Evolutionary conservation across 192 early-diverging fungal species (phyloP).

Genomic region (Backusella westeae): DNA sequence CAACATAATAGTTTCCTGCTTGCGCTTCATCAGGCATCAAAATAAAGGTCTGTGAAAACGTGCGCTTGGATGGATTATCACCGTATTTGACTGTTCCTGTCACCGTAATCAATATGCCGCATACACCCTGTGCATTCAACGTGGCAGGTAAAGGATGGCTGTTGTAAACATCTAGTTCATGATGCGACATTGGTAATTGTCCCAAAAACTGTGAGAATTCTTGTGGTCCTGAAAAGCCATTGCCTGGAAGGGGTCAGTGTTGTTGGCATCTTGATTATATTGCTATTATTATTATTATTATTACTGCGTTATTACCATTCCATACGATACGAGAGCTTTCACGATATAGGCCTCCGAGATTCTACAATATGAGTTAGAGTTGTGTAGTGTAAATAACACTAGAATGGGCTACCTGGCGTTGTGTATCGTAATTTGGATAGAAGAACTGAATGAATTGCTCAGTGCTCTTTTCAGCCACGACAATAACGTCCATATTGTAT

Average conservation of each 20-base stretch:
- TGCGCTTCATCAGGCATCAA: constrained; percentile 43
- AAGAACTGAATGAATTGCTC: constrained; percentile 49
- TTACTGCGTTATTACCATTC: constrained; percentile 41
- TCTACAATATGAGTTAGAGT: constrained; percentile 9
- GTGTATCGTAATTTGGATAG: constrained; percentile 43
- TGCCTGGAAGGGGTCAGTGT: constrained; percentile 31
- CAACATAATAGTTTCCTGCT: constrained; percentile 47
- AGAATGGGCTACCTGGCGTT: constrained; percentile 36
- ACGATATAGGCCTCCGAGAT: constrained; percentile 43
- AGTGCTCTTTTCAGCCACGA: constrained; percentile 42
- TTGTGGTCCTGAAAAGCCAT: constrained; percentile 41
- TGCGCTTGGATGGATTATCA: constrained; percentile 33
- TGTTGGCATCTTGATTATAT: too few relatives aligned
- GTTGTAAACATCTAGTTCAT: constrained; percentile 43
- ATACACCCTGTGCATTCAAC: constrained; percentile 35
- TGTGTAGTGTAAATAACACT: neutral
- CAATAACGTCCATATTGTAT: constrained; percentile 20
- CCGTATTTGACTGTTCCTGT: constrained; percentile 48
- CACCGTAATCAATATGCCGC: constrained; percentile 46
- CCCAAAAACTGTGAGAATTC: constrained; percentile 46
- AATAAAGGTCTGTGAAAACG: constrained; percentile 49
- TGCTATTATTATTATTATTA: neutral
- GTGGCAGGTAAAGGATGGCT: constrained; percentile 45
- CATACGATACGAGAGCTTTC: constrained; percentile 51
- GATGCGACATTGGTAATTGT: constrained; percentile 38